Conservation (phyloP, 208 protist genomes). For the Trypanosoma brucei region DNA sequence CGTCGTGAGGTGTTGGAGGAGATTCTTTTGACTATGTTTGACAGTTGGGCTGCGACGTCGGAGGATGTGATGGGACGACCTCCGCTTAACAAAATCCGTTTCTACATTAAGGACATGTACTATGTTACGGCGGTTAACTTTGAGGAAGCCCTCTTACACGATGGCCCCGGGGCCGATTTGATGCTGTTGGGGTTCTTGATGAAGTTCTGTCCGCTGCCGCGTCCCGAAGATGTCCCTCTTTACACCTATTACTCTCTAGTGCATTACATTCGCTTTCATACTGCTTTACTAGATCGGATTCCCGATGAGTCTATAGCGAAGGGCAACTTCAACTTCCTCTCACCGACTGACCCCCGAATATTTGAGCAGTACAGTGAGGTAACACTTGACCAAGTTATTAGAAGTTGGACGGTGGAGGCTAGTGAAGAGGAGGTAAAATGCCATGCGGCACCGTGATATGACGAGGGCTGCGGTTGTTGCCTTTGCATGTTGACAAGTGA, state of each 20-base stretch:
- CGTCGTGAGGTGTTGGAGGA: conserved; percentile 87
- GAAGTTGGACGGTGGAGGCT: conserved; percentile 46
- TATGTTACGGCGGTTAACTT: conserved; percentile 88
- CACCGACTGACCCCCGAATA: conserved; percentile 70
- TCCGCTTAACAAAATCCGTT: conserved; percentile 82
- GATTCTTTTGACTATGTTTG: conserved; percentile 83
- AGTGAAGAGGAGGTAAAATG: conserved; percentile 18
- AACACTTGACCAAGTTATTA: conserved; percentile 64
- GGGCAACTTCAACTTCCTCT: conserved; percentile 87
- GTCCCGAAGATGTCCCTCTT: conserved; percentile 86
- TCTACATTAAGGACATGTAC: conserved; percentile 90
- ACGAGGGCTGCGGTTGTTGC: neutral
- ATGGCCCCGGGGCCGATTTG: conserved; percentile 75
- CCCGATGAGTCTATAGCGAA: conserved; percentile 79
- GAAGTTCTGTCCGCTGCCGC: conserved; percentile 84
- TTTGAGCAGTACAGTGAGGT: conserved; percentile 77
- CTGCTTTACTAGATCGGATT: conserved; percentile 84
- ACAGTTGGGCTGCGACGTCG: conserved; percentile 76
- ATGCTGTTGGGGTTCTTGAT: conserved; percentile 86
- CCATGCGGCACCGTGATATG: neutral
- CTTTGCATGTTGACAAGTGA: too few species aligned
- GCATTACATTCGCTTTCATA: conserved; percentile 90
- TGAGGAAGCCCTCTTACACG: conserved; percentile 81
- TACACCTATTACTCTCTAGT: conserved; percentile 90
- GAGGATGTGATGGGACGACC: conserved; percentile 86